Evolutionary conservation across 495 filamentous ascomycete species (phyloP), one percentile per base, ranked within the genome.

Genomic region (Melanomma pulvis-pyrius): DNA sequence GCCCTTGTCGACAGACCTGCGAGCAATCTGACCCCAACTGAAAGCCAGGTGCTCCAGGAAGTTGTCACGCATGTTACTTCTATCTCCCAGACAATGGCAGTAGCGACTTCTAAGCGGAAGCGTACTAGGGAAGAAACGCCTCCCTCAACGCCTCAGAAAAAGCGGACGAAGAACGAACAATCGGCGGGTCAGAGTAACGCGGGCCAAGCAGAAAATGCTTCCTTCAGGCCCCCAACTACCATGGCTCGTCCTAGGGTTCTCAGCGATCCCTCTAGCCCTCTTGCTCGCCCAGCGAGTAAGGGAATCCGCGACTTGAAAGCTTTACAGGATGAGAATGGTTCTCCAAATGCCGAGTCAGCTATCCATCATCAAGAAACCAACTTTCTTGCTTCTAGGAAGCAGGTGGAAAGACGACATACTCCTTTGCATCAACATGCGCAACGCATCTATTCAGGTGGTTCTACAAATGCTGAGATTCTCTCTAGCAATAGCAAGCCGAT

Each of bases 401-500:
- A 30, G 11, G 21, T 25, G 19, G 30, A 59, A 15, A 49, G 22
- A 6, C 11, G 15, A 13, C 34, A 51, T 39, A 68, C 65, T 12
- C 65, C 65, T 4, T 19, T 26, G 22, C 53, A 65, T 30, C 53
- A 50, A 29, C 36, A 34, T 34, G 30, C 19, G 3, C n/a, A 59
- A 24, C 47, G 44, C 6, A 30, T 11, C 5, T 15, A 58, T 19
- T 59, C 59, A 4, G 44, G 51, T 22, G 39, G 53, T 5, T 68
- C 65, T 6, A 30, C 28, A 11, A 44, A 41, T 24, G 25, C 21
- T 5, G 59, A 68, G 19, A 22, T 65, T 44, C 54, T 68, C 11
- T 71, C 64, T 0, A 71, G 69, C 61, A 71, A 71, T 47, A 71
- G 55, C 65, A 71, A 71, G 36, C 59, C 65, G 8, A 19, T 52